Evolutionary conservation across 2,329 filamentous ascomycete species (phyloP).

Genomic region (Colletotrichum liaoningense): DNA sequence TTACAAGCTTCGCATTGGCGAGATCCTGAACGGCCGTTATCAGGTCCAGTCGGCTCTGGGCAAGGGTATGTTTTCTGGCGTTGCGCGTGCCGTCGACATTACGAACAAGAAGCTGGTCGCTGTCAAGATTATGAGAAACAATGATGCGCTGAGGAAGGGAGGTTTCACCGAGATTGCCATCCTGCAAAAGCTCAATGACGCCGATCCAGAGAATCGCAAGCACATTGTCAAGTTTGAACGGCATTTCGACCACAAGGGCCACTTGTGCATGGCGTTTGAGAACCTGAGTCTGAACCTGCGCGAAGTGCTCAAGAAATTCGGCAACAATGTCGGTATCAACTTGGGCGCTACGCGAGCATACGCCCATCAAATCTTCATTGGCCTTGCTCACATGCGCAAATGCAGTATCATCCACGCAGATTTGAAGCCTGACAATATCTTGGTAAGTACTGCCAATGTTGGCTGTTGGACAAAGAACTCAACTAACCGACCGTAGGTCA

Average conservation of each 20-base stretch:
- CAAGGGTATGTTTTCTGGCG: conserved; percentile 95
- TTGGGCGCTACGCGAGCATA: conserved; percentile 88
- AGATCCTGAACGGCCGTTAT: conserved; percentile 89
- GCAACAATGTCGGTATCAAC: conserved; percentile 93
- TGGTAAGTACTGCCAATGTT: conserved; percentile 65
- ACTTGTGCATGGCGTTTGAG: conserved; percentile 97
- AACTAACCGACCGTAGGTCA: conserved; percentile 64
- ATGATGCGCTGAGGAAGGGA: conserved; percentile 91
- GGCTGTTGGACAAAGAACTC: neutral
- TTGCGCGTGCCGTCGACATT: conserved; percentile 88
- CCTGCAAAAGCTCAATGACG: conserved; percentile 84
- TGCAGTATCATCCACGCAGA: conserved; percentile 96
- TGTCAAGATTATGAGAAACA: conserved; percentile 98
- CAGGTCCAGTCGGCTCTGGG: conserved; percentile 89
- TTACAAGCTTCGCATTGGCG: conserved; percentile 93
- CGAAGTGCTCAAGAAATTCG: conserved; percentile 95
- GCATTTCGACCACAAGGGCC: conserved; percentile 92
- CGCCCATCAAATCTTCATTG: conserved; percentile 93
- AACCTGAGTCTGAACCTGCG: conserved; percentile 93
- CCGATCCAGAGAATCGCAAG: conserved; percentile 89
- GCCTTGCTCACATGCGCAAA: conserved; percentile 86
- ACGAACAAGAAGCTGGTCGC: conserved; percentile 83
- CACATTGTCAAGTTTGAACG: conserved; percentile 91
- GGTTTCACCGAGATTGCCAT: conserved; percentile 96
- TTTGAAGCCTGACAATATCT: conserved; percentile 96